A percentile compares a stretch with the other conserved stretches of the same genome.
phyloP scores from a whole-genome alignment of 148 eudicot species.

The Rhododendron williamsianum region DNA sequence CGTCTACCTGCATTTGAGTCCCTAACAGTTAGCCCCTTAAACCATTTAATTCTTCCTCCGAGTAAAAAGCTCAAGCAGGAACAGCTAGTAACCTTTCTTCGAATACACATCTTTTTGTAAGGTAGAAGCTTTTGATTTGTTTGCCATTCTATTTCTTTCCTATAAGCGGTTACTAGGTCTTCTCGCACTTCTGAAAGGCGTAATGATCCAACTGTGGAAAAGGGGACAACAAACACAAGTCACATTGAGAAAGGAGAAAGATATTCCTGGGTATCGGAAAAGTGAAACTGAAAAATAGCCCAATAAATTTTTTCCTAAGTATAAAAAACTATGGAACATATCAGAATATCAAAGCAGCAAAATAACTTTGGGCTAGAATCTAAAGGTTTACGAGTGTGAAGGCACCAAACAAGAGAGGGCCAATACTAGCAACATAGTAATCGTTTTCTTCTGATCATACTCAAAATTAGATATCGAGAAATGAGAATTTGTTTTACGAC shows the following conservation, averaged over 20 bases:
- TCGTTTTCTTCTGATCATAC: background rate
- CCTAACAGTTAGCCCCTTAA: conserved; percentile 5
- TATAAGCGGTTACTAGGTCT: conserved; percentile 63
- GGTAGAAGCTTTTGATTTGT: conserved; percentile 59
- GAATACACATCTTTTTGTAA: conserved; percentile 40
- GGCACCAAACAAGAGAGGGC: background rate
- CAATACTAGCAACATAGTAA: background rate
- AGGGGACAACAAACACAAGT: background rate
- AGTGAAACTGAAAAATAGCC: background rate
- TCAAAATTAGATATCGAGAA: background rate
- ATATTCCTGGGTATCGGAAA: background rate
- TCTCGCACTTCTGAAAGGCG: conserved; percentile 74
- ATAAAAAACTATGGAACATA: background rate
- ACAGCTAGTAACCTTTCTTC: conserved; percentile 33
- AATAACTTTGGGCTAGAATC: background rate
- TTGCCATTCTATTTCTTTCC: conserved; percentile 73
- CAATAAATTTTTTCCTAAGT: background rate
- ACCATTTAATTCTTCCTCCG: background rate
- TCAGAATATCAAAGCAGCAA: background rate
- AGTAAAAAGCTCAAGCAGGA: conserved; percentile 2
- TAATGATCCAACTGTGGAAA: conserved; percentile 59
- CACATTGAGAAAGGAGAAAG: background rate
- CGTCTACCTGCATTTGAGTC: conserved; percentile 39
- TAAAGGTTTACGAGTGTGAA: background rate
- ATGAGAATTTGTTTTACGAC: background rate